Percentiles rank a stretch among this genome's conserved stretches.
phyloP scores from a whole-genome alignment of 208 protist genomes.

The Wallacemonas sp. region DNA sequence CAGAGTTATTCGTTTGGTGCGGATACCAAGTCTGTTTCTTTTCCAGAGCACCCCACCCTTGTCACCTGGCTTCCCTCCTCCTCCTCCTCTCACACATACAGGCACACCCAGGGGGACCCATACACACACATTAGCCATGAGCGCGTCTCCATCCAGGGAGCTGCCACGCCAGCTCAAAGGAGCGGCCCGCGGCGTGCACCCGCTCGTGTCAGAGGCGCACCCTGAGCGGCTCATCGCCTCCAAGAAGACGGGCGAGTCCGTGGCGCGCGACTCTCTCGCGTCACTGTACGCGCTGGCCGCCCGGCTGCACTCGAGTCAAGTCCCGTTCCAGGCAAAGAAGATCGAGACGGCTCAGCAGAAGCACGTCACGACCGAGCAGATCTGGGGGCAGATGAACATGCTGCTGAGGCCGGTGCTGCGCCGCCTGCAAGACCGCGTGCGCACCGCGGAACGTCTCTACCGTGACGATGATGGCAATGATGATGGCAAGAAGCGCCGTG shows the following conservation, averaged over 20 bases:
- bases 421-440: conserved; percentile 71
- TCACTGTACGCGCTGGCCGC: conserved; percentile 73
- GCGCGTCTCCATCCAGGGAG: conserved; percentile 19
- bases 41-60: too few species aligned
- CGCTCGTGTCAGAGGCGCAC: conserved; percentile 22
- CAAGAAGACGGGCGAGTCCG: conserved; percentile 30
- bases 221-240: conserved; percentile 54
- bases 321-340: conserved; percentile 56
- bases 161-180: conserved; percentile 33
- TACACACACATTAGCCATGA: conserved; percentile 5
- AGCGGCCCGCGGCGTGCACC: conserved; percentile 4
- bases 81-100: too few species aligned
- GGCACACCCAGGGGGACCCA: too few species aligned
- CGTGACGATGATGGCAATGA: conserved; percentile 6
- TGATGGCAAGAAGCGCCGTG: background rate
- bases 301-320: conserved; percentile 66
- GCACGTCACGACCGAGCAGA: conserved; percentile 83
- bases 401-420: conserved; percentile 78
- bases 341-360: conserved; percentile 62
- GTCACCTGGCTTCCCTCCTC: too few species aligned
- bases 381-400: conserved; percentile 87
- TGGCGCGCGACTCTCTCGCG: conserved; percentile 63
- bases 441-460: conserved; percentile 40
- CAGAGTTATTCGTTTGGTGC: too few species aligned
- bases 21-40: too few species aligned